Evolutionary conservation across 176 grass and related monocot genomes (phyloP), one percentile per base, ranked within the genome.

Genomic region (Dactylis glomerata): DNA sequence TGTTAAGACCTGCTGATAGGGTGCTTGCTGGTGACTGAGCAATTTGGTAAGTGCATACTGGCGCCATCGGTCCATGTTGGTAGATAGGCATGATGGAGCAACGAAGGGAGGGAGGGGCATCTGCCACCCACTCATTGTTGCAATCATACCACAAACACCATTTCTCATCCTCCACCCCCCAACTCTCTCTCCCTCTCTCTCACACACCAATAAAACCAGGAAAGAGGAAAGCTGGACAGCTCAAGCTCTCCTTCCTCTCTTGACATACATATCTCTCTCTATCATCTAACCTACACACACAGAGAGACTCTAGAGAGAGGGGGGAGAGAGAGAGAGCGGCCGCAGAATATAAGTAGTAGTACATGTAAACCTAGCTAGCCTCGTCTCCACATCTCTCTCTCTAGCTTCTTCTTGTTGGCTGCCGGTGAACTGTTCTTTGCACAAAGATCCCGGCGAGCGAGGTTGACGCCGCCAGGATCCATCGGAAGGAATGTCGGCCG

Each of bases 51-150:
- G 37, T 27, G 61, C 70, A 78, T 32, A 72, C 63, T 38, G 65
- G 17, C 23, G 50, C 36, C 33, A 66, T 24, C 17, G 50, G 68
- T 83, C 28, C 51, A 74, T 82, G 82, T 61, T 81, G 69, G 6
- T 57, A 20, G 83, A 76, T 76, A 64, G 41, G 76, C 57, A 75
- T 74, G 66, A 62, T 56, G 74, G 73, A 54, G 45, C 70, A 63
- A 40, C 47, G 24, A 28, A 69, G 77, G 80, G 76, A 36, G 63
- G n/a, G 62, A 69, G 77, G 84, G 88, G 81, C 83, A 85, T 87
- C 83, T 91, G 87, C 81, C 81, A 92, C 90, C 94, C 95, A 94
- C 95, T 94, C 88, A 94, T 91, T 92, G 83, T 79, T 87, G 89
- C 90, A 92, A 92, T 97, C 87, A 94, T 92, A 68, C 54, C 56